Evolutionary conservation across 169 alveolate species (phyloP), one percentile per base, ranked within the genome.

Genomic region (Plasmodium vivax): DNA sequence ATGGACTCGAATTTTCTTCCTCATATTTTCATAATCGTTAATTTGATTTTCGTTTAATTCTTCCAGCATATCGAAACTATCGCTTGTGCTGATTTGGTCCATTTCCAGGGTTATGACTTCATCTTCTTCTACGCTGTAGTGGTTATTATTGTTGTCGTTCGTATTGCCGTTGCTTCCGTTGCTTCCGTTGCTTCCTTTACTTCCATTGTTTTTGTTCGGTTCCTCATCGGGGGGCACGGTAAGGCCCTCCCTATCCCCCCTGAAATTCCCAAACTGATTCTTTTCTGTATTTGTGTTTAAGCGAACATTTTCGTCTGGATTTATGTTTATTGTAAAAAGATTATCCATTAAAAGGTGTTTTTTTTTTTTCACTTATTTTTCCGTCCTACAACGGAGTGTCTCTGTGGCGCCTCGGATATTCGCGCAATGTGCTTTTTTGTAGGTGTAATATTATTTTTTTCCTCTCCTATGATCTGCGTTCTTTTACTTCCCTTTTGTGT

Each of bases 271-370:
- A 47, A 30, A 71, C 27, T 75, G 51, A 30, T 87, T 23, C n/a
- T 45, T 9, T 9, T 87, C 85, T 75, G 27, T 71, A 16, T 41
- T 56, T 30, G 43, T 62, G 47, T 90, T 58, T 82, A 90, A 43
- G 77, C 83, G 73, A 36, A 82, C 92, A 68, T 79, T 90, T 90
- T 90, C 91, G 83, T 90, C 94, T 82, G 92, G 91, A 36, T 79
- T 82, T 90, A 90, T 82, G 73, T 90, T 90, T 41, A 90, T 90
- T 23, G 94, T 90, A 90, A 90, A 90, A 62, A 90, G 77, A 34
- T 82, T 79, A 47, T 90, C 94, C 94, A 90, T 90, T 80, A 90
- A 90, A 45, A 9, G 80, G 82, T 75, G 82, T 77, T 54, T 75
- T 87, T 75, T 23, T 71, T 34, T 3, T 71, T 12, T 19, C 19